Base-by-base conservation (phyloP, 768 basidiomycete species). In the Mycena vitilis region DNA sequence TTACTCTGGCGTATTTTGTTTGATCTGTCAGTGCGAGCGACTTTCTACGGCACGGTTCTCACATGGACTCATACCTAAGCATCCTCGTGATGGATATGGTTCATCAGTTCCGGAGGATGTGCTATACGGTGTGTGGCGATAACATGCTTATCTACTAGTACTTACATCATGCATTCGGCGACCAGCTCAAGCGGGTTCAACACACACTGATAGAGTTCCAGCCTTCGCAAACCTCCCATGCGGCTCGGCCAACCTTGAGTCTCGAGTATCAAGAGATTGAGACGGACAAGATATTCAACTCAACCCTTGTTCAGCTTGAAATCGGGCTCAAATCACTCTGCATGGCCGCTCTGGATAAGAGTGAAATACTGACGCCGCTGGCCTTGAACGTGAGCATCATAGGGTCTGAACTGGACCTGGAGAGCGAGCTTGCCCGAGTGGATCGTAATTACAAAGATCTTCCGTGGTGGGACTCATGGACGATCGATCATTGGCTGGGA, bases 401-500 rank as follows among this genome's bases (percentile, higher is more conserved):
- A 10, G 54, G 54, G 7, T 37, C 34, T n/a, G 54, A 55, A 40
- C 20, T 55, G 13, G 22, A 36, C 10, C 36, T 55, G 36, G 37
- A 55, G 13, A 20, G 10, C 54, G 37, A 55, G 36, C 54, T 37
- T 7, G 18, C 54, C 4, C 54, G 54, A 18, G 54, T 55, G 18
- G n/a, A 38, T 13, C 12, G 9, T 22, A 22, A 16, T 20, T 7
- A 38, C 37, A 40, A 55, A 15, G 4, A 8, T 37, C 34, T 55
- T 55, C 54, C 54, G 7, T 55, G 54, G 36, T 55, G 54, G 54
- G 54, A 55, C 36, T n/a, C 36, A 10, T 55, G 34, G 54, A 55
- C 54, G 18, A 16, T 55, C 22, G 10, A 4, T 16, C 54, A 38
- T 7, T 55, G 54, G 54, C 12, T 15, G 20, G 54, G 54, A 37